phyloP scores from a whole-genome alignment of 1,139 yeast genomes.

The Scheffersomyces stambukii region DNA sequence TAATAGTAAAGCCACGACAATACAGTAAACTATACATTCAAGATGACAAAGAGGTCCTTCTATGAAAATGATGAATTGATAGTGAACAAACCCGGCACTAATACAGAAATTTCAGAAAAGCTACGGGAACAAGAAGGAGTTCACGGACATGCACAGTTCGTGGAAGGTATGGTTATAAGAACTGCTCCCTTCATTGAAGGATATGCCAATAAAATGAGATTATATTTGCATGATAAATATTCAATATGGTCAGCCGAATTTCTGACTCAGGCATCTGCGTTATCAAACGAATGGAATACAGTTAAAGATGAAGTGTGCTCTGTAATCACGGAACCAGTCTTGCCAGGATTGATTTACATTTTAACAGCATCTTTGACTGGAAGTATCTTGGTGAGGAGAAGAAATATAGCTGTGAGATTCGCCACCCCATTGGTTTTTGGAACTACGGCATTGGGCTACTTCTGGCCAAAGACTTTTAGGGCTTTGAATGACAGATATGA shows the following conservation, averaged over 20 bases:
- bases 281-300: constrained; percentile 32
- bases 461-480: constrained; percentile 34
- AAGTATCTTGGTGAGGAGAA: constrained; percentile 47
- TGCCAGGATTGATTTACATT: constrained; percentile 52
- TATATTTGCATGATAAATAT: constrained; percentile 32
- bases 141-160: constrained; percentile 38
- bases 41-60: too few relatives aligned
- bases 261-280: constrained; percentile 42
- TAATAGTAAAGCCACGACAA: too few relatives aligned
- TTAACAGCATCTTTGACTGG: constrained; percentile 54
- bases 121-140: constrained; percentile 35
- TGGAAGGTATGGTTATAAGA: constrained; percentile 53
- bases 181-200: constrained; percentile 44
- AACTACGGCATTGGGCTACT: constrained; percentile 31
- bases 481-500: constrained; percentile 16
- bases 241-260: constrained; percentile 38
- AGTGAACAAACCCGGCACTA: constrained; percentile 46
- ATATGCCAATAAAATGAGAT: constrained; percentile 35
- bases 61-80: constrained; percentile 50
- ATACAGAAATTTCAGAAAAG: constrained; percentile 29
- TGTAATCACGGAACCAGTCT: constrained; percentile 40
- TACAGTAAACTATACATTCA: too few relatives aligned
- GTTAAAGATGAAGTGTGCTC: constrained; percentile 21
- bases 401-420: constrained; percentile 47
- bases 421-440: constrained; percentile 49